Evolutionary conservation across 2,329 filamentous ascomycete species (phyloP).

Genomic region (Fusarium nelsonii): DNA sequence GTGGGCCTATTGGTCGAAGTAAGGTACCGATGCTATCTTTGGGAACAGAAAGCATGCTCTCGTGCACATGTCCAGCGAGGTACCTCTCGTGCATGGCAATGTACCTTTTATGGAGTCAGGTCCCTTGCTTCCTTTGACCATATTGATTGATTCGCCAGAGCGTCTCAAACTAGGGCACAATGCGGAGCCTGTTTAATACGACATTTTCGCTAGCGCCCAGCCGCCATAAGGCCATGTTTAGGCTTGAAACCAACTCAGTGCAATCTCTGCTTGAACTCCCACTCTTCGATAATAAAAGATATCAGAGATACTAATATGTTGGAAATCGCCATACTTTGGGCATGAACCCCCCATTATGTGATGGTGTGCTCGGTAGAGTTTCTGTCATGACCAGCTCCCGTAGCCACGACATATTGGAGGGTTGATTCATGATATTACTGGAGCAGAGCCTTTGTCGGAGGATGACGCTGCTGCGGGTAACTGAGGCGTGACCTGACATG

Average conservation of each 20-base stretch:
- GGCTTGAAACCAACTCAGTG: slow-evolving; percentile 21
- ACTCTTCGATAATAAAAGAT: background rate
- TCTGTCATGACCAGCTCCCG: slow-evolving; percentile 27
- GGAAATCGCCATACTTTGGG: slow-evolving; percentile 26
- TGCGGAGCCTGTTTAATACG: slow-evolving; percentile 44
- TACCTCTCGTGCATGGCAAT: slow-evolving; percentile 22
- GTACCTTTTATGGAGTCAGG: slow-evolving; percentile 29
- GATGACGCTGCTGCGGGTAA: slow-evolving; percentile 39
- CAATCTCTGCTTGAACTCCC: slow-evolving; percentile 21
- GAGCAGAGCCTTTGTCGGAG: slow-evolving; percentile 33
- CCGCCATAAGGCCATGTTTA: slow-evolving; percentile 36
- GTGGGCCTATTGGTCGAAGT: slow-evolving; percentile 28
- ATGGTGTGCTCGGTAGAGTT: slow-evolving; percentile 27
- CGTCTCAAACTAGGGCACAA: slow-evolving; percentile 24
- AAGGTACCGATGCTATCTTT: slow-evolving; percentile 41
- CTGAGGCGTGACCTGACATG: slow-evolving; percentile 49
- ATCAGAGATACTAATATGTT: slow-evolving; percentile 6
- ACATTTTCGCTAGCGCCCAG: slow-evolving; percentile 39
- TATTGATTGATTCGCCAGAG: slow-evolving; percentile 42
- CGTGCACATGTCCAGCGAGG: slow-evolving; percentile 25
- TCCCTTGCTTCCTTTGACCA: slow-evolving; percentile 22
- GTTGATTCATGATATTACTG: slow-evolving; percentile 41
- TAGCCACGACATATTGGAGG: slow-evolving; percentile 40
- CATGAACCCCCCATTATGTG: slow-evolving; percentile 13
- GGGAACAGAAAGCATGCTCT: slow-evolving; percentile 19